These are phyloP conservation scores for Botrytis squamosa DNA, from an alignment of 2,329 filamentous ascomycete genomes.

Conservation along the genomic window DNA sequence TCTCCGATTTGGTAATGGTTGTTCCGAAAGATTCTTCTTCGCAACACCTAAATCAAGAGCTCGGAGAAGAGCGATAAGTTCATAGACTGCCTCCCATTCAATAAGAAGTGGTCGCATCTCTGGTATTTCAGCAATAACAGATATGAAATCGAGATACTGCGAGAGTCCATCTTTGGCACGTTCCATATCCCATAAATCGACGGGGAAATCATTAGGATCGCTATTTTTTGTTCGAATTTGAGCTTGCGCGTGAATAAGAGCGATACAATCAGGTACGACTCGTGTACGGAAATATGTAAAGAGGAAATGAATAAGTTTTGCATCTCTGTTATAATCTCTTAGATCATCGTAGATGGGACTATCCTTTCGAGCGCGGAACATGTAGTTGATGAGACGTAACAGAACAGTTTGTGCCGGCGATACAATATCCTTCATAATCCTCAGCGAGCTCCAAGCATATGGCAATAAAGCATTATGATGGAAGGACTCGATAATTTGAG, in stretches of 20 bases:
- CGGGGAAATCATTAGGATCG: conserved; percentile 82
- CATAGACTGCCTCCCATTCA: conserved; percentile 88
- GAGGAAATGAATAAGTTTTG: conserved; percentile 77
- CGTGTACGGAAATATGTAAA: conserved; percentile 90
- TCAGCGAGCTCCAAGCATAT: conserved; percentile 86
- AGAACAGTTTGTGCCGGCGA: conserved; percentile 93
- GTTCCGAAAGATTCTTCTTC: conserved; percentile 68
- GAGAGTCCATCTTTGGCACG: conserved; percentile 92
- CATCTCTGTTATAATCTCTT: conserved; percentile 55
- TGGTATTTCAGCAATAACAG: conserved; percentile 80
- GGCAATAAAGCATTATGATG: conserved; percentile 86
- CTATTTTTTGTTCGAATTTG: conserved; percentile 77
- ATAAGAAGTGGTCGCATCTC: conserved; percentile 82
- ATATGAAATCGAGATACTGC: conserved; percentile 92
- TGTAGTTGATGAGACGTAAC: conserved; percentile 84
- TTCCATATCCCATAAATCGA: conserved; percentile 97
- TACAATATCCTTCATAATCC: conserved; percentile 93
- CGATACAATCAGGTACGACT: conserved; percentile 90
- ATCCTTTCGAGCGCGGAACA: conserved; percentile 65
- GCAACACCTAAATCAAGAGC: conserved; percentile 86
- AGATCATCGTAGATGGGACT: conserved; percentile 46
- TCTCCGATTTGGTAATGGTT: conserved; percentile 39
- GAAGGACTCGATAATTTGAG: conserved; percentile 91
- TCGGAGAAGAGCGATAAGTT: conserved; percentile 81
- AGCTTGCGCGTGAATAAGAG: conserved; percentile 90